Evolutionary conservation across 2,329 filamentous ascomycete species (phyloP), one percentile per base, ranked within the genome.

Genomic region (Cytospora mali): DNA sequence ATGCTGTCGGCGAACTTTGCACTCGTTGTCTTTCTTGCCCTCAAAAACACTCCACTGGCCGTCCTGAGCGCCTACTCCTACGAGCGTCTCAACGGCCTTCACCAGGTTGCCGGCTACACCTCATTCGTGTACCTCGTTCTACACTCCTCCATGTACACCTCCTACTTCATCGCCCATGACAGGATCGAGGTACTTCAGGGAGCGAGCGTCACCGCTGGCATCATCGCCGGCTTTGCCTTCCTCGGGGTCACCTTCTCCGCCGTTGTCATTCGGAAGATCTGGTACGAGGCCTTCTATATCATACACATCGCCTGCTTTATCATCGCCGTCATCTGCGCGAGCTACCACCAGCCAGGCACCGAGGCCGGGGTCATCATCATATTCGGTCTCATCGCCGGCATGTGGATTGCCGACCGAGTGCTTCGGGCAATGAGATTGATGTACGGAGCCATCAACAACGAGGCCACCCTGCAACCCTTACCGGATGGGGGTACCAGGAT

Each of bases 1-100:
- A 57, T 74, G 58, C 61, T 70, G 23, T 54, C 71, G 16, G 66
- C 62, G 23, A 87, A 87, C 67, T 70, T 85, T 31, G 72, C 76
- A 14, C 72, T 88, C 18, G 76, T 84, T 14, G 74, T 85, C 14
- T 81, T 86, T 55, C 73, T 88, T 18, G 77, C 80, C 1, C 74
- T 87, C 49, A 86, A 86, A 67, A 86, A 87, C 68, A 87, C 84
- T 0, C 85, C 84, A 0, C 70, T 87, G 21, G 80, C 80, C 0
- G 79, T 80, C 63, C 66, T 88, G 13, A 81, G 81, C 1, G 74
- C 78, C 1, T 83, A 81, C 68, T 86, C 84, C 6, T 84, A 88
- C 69, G 84, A 87, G 64, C 78, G 82, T 23, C 78, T 88, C 57
- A 87, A 86, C 67, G 76, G 81, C 55, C 75, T 88, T 3, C 85